Evolutionary conservation across 495 filamentous ascomycete species (phyloP).

Genomic region (Sporormia fimetaria): DNA sequence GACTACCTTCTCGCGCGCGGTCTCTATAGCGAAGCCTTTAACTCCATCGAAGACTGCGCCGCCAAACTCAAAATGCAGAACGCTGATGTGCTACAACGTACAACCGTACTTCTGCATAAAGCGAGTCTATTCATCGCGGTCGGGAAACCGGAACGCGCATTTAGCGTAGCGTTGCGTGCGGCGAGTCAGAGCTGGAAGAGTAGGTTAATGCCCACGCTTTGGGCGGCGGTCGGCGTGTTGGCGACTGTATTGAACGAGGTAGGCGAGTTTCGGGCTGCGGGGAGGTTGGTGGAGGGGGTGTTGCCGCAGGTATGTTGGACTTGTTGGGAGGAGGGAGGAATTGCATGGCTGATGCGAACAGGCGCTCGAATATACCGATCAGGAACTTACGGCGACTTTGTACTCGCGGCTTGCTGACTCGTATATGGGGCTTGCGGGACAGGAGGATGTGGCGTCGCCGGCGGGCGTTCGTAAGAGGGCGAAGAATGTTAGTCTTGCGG

Average conservation of each 20-base stretch:
- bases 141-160: slow-evolving; percentile 67
- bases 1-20: slow-evolving; percentile 56
- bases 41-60: slow-evolving; percentile 56
- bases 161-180: slow-evolving; percentile 71
- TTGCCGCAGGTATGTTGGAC: slow-evolving; percentile 51
- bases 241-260: slow-evolving; percentile 58
- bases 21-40: slow-evolving; percentile 52
- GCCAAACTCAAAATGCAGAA: slow-evolving; percentile 53
- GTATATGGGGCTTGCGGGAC: slow-evolving; percentile 68
- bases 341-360: slow-evolving; percentile 5
- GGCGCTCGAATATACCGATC: slow-evolving; percentile 62
- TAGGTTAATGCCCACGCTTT: slow-evolving; percentile 59
- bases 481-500: slow-evolving; percentile 24
- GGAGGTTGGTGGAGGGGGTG: slow-evolving; percentile 54
- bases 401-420: slow-evolving; percentile 74
- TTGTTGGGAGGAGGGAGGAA: not conserved
- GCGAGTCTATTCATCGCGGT: slow-evolving; percentile 57
- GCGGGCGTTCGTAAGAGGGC: slow-evolving; percentile 9
- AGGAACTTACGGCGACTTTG: slow-evolving; percentile 50
- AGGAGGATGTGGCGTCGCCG: slow-evolving; percentile 23
- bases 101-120: slow-evolving; percentile 67
- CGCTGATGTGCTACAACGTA: slow-evolving; percentile 62
- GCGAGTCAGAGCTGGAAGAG: slow-evolving; percentile 64
- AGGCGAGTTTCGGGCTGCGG: slow-evolving; percentile 62
- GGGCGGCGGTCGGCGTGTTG: slow-evolving; percentile 62